Evolutionary conservation across 169 alveolate species (phyloP).

Genomic region (Plasmodium berghei): DNA sequence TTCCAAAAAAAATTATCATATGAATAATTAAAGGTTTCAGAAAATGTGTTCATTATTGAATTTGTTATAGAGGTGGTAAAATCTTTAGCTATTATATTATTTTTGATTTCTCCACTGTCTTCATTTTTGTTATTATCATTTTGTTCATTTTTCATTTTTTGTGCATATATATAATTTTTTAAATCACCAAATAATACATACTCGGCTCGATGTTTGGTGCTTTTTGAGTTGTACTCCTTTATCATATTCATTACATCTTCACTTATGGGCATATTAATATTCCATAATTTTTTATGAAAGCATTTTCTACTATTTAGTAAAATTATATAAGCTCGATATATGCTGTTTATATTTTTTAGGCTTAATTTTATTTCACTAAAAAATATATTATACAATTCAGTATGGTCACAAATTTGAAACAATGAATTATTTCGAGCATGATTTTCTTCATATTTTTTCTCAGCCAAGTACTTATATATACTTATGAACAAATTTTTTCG

Average conservation of each 20-base stretch:
- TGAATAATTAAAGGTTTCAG: conserved; percentile 65
- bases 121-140: neutral
- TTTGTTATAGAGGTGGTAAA: conserved; percentile 29
- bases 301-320: conserved; percentile 58
- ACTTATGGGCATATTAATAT: conserved; percentile 28
- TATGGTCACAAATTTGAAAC: conserved; percentile 7
- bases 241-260: conserved; percentile 67
- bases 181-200: conserved; percentile 75
- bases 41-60: conserved; percentile 30
- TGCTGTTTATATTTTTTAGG: conserved; percentile 37
- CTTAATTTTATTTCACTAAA: conserved; percentile 31
- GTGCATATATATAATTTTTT: conserved; percentile 13
- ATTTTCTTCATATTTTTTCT: neutral
- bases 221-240: conserved; percentile 66
- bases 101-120: neutral
- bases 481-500: conserved; percentile 15
- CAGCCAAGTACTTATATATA: conserved; percentile 34
- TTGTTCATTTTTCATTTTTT: neutral
- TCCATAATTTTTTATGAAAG: conserved; percentile 43
- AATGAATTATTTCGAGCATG: neutral
- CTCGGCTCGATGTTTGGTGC: conserved; percentile 65
- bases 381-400: conserved; percentile 44
- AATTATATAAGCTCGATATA: conserved; percentile 71
- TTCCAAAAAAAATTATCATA: conserved; percentile 35
- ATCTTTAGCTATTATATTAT: conserved; percentile 13